Base-by-base conservation (phyloP, 495 filamentous ascomycete species). In the Sporormia fimetaria region DNA sequence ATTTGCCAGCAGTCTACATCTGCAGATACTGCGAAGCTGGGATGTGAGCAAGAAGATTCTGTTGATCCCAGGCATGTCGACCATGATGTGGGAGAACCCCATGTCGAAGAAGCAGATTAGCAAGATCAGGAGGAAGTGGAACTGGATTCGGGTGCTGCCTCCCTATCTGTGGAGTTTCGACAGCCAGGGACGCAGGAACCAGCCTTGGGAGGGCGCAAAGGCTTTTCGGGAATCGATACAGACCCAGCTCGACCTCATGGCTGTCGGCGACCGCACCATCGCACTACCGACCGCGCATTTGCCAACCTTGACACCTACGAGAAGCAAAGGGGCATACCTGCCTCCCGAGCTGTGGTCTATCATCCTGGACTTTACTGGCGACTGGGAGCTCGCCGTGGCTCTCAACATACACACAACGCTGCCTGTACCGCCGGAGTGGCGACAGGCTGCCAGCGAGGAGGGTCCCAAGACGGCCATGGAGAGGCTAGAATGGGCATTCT, bases 301-400 rank as follows among this genome's bases (percentile, higher is more conserved):
- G 52, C 32, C 56, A 21, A 49, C 38, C 12, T 42, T 38, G 18
- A 26, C 29, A 40, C 44, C 18, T 33, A 33, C 52, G 42, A 30
- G 29, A 20, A 40, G 39, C 23, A 48, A 40, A 26, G 50, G 40
- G 0, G 37, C 37, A 2, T 42, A 45, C 12, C 63, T 95, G 0
- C 87, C 87, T 0, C 74, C 81, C 0, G 87, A 95, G 58, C 67
- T 95, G 17, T 94, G 87, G 87, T 74, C 81, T 20, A 80, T 83
- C 32, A 80, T 95, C 17, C 76, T 95, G 28, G 80, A 90, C 49
- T 76, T 78, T 47, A 69, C 85, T 11, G 74, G 74, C 11, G 87
- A 95, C 56, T 95, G 87, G 87, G 87, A 94, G 61, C 68, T 86
- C 2, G 80, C 87, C 11, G 79, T 72, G 34, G 77, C 81, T 2